Percentiles rank a stretch among this genome's conserved stretches.
Conservation (phyloP, 176 grass and related monocot species). For the Saccharum spontaneum region DNA sequence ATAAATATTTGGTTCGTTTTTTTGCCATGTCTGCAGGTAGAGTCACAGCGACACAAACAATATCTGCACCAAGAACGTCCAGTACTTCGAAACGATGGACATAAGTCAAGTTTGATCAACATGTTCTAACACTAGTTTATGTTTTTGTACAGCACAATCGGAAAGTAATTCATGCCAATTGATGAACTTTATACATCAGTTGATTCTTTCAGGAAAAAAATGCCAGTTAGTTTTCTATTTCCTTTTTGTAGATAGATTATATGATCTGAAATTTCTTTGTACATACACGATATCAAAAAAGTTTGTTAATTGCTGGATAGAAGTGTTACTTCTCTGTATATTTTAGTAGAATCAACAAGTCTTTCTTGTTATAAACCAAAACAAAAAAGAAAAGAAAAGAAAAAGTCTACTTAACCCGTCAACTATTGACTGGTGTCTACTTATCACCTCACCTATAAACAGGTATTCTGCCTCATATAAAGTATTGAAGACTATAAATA, state of each 20-base stretch:
- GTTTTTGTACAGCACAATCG: conserved; percentile 34
- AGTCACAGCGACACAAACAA: conserved; percentile 29
- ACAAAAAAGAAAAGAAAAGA: neutral
- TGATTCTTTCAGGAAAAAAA: neutral
- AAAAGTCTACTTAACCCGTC: neutral
- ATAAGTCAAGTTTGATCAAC: conserved; percentile 33
- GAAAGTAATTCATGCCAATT: conserved; percentile 8
- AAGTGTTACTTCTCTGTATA: neutral
- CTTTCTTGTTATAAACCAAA: neutral
- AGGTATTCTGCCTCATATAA: too few species aligned
- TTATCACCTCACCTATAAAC: too few species aligned
- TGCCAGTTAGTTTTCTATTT: neutral
- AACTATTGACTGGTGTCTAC: neutral
- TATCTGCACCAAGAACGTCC: conserved; percentile 44
- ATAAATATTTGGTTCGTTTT: neutral
- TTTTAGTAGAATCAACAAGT: neutral
- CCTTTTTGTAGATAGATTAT: neutral
- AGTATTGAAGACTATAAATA: too few species aligned
- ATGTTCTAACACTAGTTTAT: conserved; percentile 12
- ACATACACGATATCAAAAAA: neutral
- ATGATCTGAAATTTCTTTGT: conserved; percentile 33
- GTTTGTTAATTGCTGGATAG: neutral
- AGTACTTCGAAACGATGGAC: conserved; percentile 44
- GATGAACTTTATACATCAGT: conserved; percentile 12
- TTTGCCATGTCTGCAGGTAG: conserved; percentile 47